These are phyloP conservation scores for Meyerozyma elateridarum DNA, from an alignment of 1,139 yeast species.

Conservation along the genomic window DNA sequence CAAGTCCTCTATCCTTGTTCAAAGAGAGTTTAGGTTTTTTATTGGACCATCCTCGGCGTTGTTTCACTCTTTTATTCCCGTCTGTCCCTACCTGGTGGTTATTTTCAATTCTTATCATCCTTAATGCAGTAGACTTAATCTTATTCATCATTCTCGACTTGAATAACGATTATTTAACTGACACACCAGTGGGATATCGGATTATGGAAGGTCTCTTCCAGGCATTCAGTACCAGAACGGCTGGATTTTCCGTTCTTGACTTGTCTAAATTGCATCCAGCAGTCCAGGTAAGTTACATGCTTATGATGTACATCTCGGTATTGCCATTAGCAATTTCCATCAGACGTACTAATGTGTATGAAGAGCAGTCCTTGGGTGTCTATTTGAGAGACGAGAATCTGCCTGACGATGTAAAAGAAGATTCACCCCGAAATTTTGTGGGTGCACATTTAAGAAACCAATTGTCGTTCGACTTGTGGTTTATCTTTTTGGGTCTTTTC, in stretches of 20 bases:
- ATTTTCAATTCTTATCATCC: slow-evolving; percentile 60
- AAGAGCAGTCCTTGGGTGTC: slow-evolving; percentile 90
- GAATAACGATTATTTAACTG: slow-evolving; percentile 41
- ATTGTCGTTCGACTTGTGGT: slow-evolving; percentile 93
- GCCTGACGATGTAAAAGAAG: slow-evolving; percentile 24
- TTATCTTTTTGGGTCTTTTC: slow-evolving; percentile 78
- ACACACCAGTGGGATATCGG: slow-evolving; percentile 60
- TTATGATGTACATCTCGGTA: slow-evolving; percentile 98
- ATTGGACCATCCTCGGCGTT: slow-evolving; percentile 93
- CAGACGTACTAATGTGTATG: slow-evolving; percentile 94
- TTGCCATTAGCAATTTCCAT: slow-evolving; percentile 93
- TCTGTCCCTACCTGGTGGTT: slow-evolving; percentile 96
- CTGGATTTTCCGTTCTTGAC: slow-evolving; percentile 77
- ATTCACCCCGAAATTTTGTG: slow-evolving; percentile 55
- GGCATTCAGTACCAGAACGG: slow-evolving; percentile 90
- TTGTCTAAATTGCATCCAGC: slow-evolving; percentile 77
- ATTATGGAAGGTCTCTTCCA: slow-evolving; percentile 82
- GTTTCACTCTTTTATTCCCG: slow-evolving; percentile 89
- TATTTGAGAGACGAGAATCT: slow-evolving; percentile 47
- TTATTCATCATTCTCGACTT: slow-evolving; percentile 77
- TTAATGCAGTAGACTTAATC: slow-evolving; percentile 75
- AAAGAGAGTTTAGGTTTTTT: slow-evolving; percentile 81
- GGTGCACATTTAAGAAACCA: slow-evolving; percentile 90
- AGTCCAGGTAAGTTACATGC: slow-evolving; percentile 85
- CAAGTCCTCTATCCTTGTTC: slow-evolving; percentile 61